phyloP scores from a whole-genome alignment of 305 asterid genomes.

The Coffea humblotiana region DNA sequence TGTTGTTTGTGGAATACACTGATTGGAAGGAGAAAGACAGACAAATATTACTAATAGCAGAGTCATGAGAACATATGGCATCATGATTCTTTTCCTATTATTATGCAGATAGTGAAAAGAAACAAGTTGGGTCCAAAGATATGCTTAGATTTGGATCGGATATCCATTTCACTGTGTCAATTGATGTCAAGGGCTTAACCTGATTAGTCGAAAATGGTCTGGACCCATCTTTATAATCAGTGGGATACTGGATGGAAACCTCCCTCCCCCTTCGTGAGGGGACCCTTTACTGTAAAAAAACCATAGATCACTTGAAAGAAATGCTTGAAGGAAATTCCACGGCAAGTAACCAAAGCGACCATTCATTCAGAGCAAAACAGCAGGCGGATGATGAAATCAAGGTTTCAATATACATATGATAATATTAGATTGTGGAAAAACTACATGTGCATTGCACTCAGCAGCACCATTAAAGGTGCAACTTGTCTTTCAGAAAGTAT shows the following conservation, averaged over 20 bases:
- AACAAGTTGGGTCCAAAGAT: neutral
- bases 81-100: neutral
- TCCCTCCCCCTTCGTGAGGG: neutral
- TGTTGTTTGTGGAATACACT: neutral
- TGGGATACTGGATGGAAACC: neutral
- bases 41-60: neutral
- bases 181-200: neutral
- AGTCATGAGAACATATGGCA: neutral
- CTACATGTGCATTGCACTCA: slow-evolving; percentile 29
- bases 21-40: neutral
- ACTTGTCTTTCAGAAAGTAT: neutral
- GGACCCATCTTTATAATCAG: neutral
- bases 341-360: neutral
- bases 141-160: neutral
- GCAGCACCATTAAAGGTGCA: slow-evolving; percentile 13
- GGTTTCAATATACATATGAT: slow-evolving; percentile 12
- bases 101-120: neutral
- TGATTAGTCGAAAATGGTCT: neutral
- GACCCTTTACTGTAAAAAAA: neutral
- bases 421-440: slow-evolving; percentile 16
- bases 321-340: neutral
- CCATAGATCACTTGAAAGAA: neutral
- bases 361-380: neutral
- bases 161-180: neutral
- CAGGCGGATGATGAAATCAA: slow-evolving; percentile 13